Evolutionary conservation across 169 alveolate species (phyloP).

Genomic region (Plasmodium reichenowi): DNA sequence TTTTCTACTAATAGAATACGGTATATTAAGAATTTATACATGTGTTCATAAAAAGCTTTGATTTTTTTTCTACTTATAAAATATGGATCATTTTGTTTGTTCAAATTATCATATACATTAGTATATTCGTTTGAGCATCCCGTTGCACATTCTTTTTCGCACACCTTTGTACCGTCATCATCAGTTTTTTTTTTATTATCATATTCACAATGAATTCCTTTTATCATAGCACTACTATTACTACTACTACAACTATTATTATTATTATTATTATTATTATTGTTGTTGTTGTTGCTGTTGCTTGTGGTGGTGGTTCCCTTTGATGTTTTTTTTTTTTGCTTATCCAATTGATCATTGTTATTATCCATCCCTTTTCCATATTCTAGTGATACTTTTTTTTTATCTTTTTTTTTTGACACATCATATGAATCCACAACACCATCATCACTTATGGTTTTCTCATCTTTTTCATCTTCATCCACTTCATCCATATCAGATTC

Average conservation of each 20-base stretch:
- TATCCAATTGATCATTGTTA: neutral
- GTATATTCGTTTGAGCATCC: neutral
- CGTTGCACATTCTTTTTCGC: neutral
- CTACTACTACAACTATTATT: neutral
- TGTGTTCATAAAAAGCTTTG: slow-evolving; percentile 44
- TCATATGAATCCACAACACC: neutral
- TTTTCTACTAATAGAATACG: slow-evolving; percentile 25
- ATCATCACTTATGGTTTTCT: neutral
- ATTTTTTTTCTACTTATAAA: slow-evolving; percentile 18
- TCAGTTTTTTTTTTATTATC: neutral
- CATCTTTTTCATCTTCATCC: neutral
- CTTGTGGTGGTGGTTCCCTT: neutral
- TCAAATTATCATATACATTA: slow-evolving; percentile 8
- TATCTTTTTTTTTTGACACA: no score
- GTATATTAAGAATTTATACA: slow-evolving; percentile 31
- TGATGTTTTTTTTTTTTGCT: neutral
- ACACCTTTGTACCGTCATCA: neutral
- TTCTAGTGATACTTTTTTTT: no score
- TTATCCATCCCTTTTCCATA: no score
- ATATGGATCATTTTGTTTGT: slow-evolving; percentile 2
- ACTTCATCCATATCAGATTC: slow-evolving; percentile 27
- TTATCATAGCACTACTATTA: no score
- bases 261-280: neutral
- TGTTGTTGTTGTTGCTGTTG: neutral
- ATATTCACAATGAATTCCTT: neutral